phyloP scores from a whole-genome alignment of 345 rosid genomes.

The Turnera subulata region DNA sequence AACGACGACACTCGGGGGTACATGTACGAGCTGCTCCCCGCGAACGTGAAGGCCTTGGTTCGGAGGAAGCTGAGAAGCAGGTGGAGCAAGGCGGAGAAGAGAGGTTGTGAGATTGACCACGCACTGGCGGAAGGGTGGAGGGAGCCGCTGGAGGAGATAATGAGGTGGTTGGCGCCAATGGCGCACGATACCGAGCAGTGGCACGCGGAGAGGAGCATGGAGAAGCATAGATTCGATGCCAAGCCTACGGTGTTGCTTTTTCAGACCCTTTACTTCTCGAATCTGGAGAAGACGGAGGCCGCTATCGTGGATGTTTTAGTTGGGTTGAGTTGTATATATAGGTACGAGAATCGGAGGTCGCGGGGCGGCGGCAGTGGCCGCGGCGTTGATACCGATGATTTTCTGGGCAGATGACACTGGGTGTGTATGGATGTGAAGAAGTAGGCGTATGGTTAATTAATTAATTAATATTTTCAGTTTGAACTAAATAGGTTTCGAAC shows the following conservation, averaged over 20 bases:
- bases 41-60: constrained; percentile 24
- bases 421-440: too few species aligned
- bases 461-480: too few species aligned
- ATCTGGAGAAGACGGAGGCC: constrained; percentile 55
- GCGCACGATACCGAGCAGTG: constrained; percentile 51
- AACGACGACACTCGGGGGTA: constrained; percentile 31
- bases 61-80: constrained; percentile 31
- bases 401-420: too few species aligned
- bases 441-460: too few species aligned
- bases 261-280: constrained; percentile 50
- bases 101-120: background rate
- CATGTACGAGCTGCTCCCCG: constrained; percentile 42
- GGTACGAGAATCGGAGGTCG: constrained; percentile 21
- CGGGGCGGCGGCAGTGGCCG: background rate
- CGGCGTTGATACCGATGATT: background rate
- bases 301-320: constrained; percentile 51
- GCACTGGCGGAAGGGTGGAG: constrained; percentile 38
- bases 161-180: constrained; percentile 46
- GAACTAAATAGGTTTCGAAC: too few species aligned
- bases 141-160: constrained; percentile 35
- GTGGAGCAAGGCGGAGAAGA: background rate
- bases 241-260: constrained; percentile 36
- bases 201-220: constrained; percentile 46
- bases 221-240: constrained; percentile 39
- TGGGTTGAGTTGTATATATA: constrained; percentile 44